Percentiles rank a stretch among this genome's conserved stretches.
Evolutionary conservation across 441 rosid genomes (phyloP).

Genomic region (Gossypium laxum): DNA sequence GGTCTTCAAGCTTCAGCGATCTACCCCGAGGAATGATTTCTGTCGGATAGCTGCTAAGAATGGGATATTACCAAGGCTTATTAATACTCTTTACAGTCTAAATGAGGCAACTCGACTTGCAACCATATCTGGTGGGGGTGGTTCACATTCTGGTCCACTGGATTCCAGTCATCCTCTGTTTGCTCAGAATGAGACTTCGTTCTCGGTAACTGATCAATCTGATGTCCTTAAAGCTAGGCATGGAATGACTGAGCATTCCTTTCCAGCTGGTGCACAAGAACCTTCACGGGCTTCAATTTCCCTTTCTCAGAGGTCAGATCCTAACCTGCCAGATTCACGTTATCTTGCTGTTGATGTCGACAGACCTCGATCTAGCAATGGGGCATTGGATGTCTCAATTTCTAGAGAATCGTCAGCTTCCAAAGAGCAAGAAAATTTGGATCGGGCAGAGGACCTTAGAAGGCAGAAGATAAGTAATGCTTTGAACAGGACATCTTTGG

Average conservation of each 20-base stretch:
- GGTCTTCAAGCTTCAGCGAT: conserved; percentile 89
- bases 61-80: conserved; percentile 73
- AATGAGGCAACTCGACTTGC: conserved; percentile 92
- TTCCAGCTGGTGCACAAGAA: conserved; percentile 40
- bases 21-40: conserved; percentile 87
- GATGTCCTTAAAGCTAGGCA: conserved; percentile 49
- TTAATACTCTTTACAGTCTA: conserved; percentile 90
- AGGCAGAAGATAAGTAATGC: conserved; percentile 43
- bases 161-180: conserved; percentile 51
- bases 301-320: conserved; percentile 53
- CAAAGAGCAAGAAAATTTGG: conserved; percentile 35
- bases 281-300: conserved; percentile 59
- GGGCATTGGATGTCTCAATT: conserved; percentile 32
- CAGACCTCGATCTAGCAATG: conserved; percentile 54
- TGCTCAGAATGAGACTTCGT: conserved; percentile 42
- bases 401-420: conserved; percentile 29
- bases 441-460: conserved; percentile 45
- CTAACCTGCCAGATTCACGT: conserved; percentile 42
- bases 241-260: conserved; percentile 34
- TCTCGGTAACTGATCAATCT: conserved; percentile 41
- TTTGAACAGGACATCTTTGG: conserved; percentile 44
- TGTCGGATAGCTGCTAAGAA: conserved; percentile 90
- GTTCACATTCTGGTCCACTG: conserved; percentile 63
- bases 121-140: conserved; percentile 50
- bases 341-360: conserved; percentile 38